Base-by-base conservation (phyloP, 768 basidiomycete species). In the Rhodosporidiobolus sp. region DNA sequence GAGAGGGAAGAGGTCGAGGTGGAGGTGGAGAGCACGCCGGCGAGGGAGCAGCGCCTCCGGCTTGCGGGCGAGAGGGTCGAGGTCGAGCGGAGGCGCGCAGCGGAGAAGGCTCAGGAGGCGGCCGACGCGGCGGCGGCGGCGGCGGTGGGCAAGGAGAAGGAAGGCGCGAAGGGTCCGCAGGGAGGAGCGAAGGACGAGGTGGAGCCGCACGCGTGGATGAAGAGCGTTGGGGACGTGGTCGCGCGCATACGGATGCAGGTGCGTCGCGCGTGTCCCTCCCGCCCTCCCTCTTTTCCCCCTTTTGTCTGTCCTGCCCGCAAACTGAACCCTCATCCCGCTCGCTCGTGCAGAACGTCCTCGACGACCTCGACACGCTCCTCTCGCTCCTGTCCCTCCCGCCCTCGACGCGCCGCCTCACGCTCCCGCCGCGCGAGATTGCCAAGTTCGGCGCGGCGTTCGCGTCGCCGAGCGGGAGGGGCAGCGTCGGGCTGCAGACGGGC, bases 391-490 rank as follows among this genome's bases (percentile, higher is more conserved):
- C 61, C 53, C 70, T 59, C 2, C 75, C 52, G 5, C 48, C 54
- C 10, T 38, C 56, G 6, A 24, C 48, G 0, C 65, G 65, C 3
- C 50, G 61, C 30, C 53, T 65, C 11, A 69, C 61, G 0, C 69
- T 72, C 57, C 76, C 55, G 3, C 60, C 57, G 46, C 75, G 24
- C 91, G 93, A 94, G 79, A 68, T 88, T 54, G 80, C 81, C 28
- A 92, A 92, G 78, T 84, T 92, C 61, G 92, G 93, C 1, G 82
- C 86, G 8, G 38, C 49, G 14, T 53, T 65, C 3, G 65, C 76
- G 8, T 84, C 85, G 30, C 86, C 87, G 57, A 86, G 86, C 50
- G 86, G 81, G 55, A 30, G 60, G 22, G 38, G 38, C 38, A 43
- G 38, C 14, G 38, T 43, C 38, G 38, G 38, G 8, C 83, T 94